phyloP scores from a whole-genome alignment of 2,329 filamentous ascomycete genomes.

The Botrytis fragariae region DNA sequence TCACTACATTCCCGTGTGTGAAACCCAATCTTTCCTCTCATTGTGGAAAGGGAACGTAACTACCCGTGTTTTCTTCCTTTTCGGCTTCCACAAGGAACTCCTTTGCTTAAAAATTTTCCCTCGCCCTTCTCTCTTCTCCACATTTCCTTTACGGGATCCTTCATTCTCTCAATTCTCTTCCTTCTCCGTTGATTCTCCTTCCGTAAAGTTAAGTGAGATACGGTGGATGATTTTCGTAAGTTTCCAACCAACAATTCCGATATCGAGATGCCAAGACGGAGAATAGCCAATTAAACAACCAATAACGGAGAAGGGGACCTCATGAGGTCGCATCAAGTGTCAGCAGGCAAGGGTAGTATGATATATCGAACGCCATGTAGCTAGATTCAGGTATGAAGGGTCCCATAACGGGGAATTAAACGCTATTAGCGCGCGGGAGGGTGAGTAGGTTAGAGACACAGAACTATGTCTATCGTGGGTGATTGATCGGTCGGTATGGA shows the following conservation, averaged over 20 bases:
- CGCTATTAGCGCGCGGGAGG: slow-evolving; percentile 21
- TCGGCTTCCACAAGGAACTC: slow-evolving; percentile 19
- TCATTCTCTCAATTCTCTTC: neutral
- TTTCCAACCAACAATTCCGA: slow-evolving; percentile 12
- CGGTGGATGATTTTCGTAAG: slow-evolving; percentile 19
- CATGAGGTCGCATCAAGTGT: slow-evolving; percentile 15
- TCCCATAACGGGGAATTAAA: slow-evolving; percentile 20
- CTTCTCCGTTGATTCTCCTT: neutral
- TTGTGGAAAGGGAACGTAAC: slow-evolving; percentile 1
- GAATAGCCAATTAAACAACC: slow-evolving; percentile 7
- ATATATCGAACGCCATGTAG: slow-evolving; percentile 22
- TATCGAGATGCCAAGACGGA: slow-evolving; percentile 19
- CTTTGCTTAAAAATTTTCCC: neutral
- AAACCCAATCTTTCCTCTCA: slow-evolving; percentile 16
- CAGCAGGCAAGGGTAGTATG: slow-evolving; percentile 20
- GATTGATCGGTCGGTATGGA: neutral
- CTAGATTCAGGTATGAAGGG: slow-evolving; percentile 13
- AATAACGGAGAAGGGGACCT: neutral
- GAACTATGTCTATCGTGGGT: neutral
- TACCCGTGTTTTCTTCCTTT: slow-evolving; percentile 15
- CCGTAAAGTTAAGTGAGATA: slow-evolving; percentile 12
- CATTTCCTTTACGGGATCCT: neutral
- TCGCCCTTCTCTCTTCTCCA: neutral
- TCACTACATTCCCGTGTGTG: slow-evolving; percentile 19
- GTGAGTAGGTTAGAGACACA: neutral